Evolutionary conservation across 1,139 yeast genomes (phyloP).

Genomic region (Taiozyma sp.): DNA sequence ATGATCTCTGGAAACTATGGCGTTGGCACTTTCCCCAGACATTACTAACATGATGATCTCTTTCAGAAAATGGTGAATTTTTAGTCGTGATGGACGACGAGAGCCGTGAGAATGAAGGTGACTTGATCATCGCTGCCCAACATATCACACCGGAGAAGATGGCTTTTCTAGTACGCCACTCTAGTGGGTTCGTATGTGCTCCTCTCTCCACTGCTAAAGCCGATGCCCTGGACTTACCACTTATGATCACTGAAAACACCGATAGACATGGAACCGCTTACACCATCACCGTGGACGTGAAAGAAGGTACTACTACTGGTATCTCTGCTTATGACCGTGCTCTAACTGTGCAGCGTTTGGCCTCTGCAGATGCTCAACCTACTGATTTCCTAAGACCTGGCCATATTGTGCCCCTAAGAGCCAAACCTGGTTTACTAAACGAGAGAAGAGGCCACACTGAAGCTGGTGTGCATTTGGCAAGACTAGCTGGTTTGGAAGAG

Average conservation of each 20-base stretch:
- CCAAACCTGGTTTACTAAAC: conserved; percentile 77
- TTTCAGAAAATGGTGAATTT: conserved; percentile 69
- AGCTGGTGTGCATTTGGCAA: conserved; percentile 88
- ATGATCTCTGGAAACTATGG: neutral
- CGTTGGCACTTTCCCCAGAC: neutral
- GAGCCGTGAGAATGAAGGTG: conserved; percentile 96
- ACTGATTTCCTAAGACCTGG: conserved; percentile 85
- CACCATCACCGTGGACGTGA: conserved; percentile 85
- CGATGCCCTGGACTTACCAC: conserved; percentile 70
- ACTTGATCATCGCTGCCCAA: conserved; percentile 87
- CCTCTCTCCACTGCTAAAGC: conserved; percentile 80
- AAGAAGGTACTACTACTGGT: conserved; percentile 92
- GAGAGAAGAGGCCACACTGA: conserved; percentile 96
- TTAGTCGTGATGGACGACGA: conserved; percentile 95
- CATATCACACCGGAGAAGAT: conserved; percentile 73
- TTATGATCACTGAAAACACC: conserved; percentile 45
- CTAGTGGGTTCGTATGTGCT: conserved; percentile 91
- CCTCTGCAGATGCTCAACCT: conserved; percentile 51
- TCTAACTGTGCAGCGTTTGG: conserved; percentile 68
- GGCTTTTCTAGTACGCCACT: conserved; percentile 90
- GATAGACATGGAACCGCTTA: conserved; percentile 98
- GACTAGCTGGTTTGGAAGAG: conserved; percentile 70
- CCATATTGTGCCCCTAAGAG: conserved; percentile 87
- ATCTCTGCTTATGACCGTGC: conserved; percentile 95
- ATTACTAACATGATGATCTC: conserved; percentile 1